phyloP scores from a whole-genome alignment of 2,329 filamentous ascomycete species.

The Trichoderma sp. region DNA sequence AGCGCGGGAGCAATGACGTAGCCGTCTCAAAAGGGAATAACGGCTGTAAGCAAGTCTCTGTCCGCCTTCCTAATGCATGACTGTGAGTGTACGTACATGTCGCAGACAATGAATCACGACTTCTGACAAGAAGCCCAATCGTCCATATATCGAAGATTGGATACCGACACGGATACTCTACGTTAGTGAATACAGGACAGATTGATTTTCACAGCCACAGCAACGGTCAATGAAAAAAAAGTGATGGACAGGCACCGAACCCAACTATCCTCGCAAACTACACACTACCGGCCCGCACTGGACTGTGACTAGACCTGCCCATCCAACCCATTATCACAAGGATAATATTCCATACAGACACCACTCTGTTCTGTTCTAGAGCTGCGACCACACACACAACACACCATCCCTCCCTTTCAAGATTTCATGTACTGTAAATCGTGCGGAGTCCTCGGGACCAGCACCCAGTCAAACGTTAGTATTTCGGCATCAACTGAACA shows the following conservation, averaged over 20 bases:
- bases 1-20: conserved; percentile 3
- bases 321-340: not conserved
- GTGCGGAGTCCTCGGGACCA: conserved; percentile 1
- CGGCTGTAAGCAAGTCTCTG: not conserved
- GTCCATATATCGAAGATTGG: not conserved
- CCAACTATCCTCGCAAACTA: not conserved
- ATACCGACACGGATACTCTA: not conserved
- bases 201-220: not conserved
- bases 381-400: not conserved
- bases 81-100: not conserved
- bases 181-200: not conserved
- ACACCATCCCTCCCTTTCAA: not conserved
- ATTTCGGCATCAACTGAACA: not conserved
- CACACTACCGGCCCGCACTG: not conserved
- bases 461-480: not conserved
- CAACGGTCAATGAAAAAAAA: not conserved
- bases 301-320: not conserved
- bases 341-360: not conserved
- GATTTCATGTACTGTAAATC: not conserved
- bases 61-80: not conserved
- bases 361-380: not conserved
- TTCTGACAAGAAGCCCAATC: not conserved
- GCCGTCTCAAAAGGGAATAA: conserved; percentile 2
- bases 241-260: conserved; percentile 2
- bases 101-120: not conserved